phyloP scores from a whole-genome alignment of 176 grass and related monocot genomes.

The Aegilops longissima region DNA sequence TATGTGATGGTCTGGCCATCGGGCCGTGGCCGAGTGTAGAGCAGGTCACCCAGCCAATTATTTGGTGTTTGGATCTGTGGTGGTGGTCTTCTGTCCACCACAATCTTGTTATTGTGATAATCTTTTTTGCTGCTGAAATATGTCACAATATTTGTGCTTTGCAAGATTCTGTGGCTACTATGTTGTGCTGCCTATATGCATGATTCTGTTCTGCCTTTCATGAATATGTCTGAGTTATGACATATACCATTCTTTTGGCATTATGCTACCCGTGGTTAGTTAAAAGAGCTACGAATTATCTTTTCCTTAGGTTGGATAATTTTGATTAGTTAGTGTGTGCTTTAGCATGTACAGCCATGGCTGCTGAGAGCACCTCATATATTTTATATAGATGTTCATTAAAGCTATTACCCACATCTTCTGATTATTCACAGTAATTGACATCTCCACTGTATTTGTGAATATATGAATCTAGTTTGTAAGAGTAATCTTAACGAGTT shows the following conservation, averaged over 20 bases:
- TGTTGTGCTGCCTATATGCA: not conserved
- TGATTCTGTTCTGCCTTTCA: too few relatives aligned
- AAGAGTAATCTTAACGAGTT: too few relatives aligned
- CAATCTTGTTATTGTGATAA: not conserved
- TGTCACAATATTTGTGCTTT: not conserved
- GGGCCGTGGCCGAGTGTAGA: not conserved
- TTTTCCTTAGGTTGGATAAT: too few relatives aligned
- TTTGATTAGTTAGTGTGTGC: not conserved
- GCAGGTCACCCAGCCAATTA: not conserved
- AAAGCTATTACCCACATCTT: not conserved
- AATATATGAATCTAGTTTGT: not conserved
- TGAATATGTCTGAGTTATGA: too few relatives aligned
- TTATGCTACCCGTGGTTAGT: too few relatives aligned
- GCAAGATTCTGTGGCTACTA: not conserved
- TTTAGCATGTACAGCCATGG: not conserved
- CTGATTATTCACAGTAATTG: not conserved
- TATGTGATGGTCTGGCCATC: too few relatives aligned
- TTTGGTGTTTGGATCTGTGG: not conserved
- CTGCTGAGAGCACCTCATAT: not conserved
- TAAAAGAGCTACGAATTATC: too few relatives aligned
- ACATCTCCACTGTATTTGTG: not conserved
- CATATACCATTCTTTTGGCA: too few relatives aligned
- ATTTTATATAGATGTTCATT: not conserved
- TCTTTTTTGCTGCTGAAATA: not conserved
- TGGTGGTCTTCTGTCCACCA: not conserved